A percentile compares a stretch with the other conserved stretches of the same genome.
Conservation (phyloP, 192 early-diverging fungal species). For the Backusella luteola region DNA sequence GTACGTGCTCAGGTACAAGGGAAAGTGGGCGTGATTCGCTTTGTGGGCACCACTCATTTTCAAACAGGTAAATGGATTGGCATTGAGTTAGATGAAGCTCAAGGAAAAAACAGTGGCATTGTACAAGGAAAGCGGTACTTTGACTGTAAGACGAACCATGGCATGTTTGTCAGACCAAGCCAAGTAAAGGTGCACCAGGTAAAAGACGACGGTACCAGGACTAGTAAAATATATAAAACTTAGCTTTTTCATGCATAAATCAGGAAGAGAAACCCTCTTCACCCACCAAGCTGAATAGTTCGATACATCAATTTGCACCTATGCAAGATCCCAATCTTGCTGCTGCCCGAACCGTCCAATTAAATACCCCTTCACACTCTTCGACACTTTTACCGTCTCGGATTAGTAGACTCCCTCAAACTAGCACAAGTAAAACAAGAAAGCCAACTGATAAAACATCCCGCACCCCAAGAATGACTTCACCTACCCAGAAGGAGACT, state of each 20-base stretch:
- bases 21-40: slow-evolving; percentile 70
- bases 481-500: slow-evolving; percentile 1
- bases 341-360: slow-evolving; percentile 23
- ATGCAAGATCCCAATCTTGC: slow-evolving; percentile 24
- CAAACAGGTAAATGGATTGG: slow-evolving; percentile 88
- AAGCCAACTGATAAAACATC: slow-evolving; percentile 2
- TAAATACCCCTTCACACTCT: slow-evolving; percentile 21
- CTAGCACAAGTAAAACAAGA: slow-evolving; percentile 9
- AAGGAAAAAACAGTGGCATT: slow-evolving; percentile 78
- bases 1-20: slow-evolving; percentile 57
- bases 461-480: slow-evolving; percentile 7
- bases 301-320: slow-evolving; percentile 27
- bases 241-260: not conserved
- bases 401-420: slow-evolving; percentile 17
- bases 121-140: slow-evolving; percentile 80
- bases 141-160: slow-evolving; percentile 67
- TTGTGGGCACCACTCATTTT: slow-evolving; percentile 79
- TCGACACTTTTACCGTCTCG: slow-evolving; percentile 28
- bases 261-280: not conserved
- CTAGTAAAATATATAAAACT: no score
- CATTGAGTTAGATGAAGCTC: slow-evolving; percentile 74
- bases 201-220: not conserved
- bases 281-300: not conserved
- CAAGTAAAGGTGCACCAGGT: slow-evolving; percentile 43
- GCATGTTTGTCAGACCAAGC: slow-evolving; percentile 74